Evolutionary conservation across 129 eudicot genomes (phyloP).

Genomic region (Flaveria trinervia): DNA sequence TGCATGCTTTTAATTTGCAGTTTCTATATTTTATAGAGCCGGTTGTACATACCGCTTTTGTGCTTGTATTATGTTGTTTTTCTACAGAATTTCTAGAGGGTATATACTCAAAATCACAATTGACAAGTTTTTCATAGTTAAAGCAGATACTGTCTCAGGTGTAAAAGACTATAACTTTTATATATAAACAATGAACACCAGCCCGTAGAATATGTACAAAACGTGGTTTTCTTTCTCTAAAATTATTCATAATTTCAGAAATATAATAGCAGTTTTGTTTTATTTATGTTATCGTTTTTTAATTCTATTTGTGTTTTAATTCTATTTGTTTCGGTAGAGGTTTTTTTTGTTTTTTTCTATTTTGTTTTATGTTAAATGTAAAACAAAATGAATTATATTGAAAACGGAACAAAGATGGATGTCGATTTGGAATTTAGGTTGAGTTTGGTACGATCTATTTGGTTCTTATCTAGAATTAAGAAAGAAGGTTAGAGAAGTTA

Average conservation of each 20-base stretch:
- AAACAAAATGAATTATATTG: conserved; percentile 24
- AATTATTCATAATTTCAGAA: neutral
- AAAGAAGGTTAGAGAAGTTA: conserved; percentile 4
- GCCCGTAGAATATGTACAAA: neutral
- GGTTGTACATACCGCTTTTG: conserved; percentile 14
- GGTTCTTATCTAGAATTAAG: conserved; percentile 26
- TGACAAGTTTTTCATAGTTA: neutral
- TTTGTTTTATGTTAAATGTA: conserved; percentile 1
- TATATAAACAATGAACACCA: neutral
- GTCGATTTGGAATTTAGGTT: conserved; percentile 22
- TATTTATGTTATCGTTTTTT: neutral
- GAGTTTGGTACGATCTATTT: conserved; percentile 34
- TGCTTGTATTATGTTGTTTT: neutral
- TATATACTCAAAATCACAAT: neutral
- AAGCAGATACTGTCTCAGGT: neutral
- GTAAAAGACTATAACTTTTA: neutral
- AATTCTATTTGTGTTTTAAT: no score
- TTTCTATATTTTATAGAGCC: neutral
- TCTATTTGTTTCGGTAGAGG: conserved; percentile 23
- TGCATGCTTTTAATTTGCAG: conserved; percentile 5
- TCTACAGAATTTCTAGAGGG: no score
- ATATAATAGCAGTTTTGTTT: neutral
- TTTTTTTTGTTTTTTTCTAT: neutral
- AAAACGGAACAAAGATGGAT: conserved; percentile 1
- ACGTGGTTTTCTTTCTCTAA: neutral